Evolutionary conservation across 257 asterid species (phyloP).

Genomic region (Fraxinus americana): DNA sequence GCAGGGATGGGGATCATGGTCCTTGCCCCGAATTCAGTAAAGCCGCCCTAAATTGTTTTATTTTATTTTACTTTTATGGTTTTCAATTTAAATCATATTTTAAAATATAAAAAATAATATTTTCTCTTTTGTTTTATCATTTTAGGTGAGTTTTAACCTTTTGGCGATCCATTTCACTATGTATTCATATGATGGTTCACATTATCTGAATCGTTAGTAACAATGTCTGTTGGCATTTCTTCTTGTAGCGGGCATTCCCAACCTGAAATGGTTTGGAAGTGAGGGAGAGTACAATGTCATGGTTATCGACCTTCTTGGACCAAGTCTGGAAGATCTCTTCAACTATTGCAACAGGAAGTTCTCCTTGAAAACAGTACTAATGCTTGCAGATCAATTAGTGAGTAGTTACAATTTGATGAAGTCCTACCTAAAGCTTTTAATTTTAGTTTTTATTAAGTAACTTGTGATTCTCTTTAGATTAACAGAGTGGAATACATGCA

Average conservation of each 20-base stretch:
- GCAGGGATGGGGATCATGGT: too few species aligned
- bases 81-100: too few species aligned
- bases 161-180: too few species aligned
- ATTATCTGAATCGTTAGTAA: not conserved
- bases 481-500: slow-evolving; percentile 97
- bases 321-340: slow-evolving; percentile 90
- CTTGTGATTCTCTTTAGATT: slow-evolving; percentile 46
- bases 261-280: slow-evolving; percentile 87
- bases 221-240: slow-evolving; percentile 22
- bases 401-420: slow-evolving; percentile 30
- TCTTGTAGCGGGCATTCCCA: slow-evolving; percentile 80
- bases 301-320: slow-evolving; percentile 97
- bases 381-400: slow-evolving; percentile 94
- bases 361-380: slow-evolving; percentile 79
- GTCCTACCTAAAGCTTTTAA: slow-evolving; percentile 18
- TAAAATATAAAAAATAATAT: too few species aligned
- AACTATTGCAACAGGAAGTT: slow-evolving; percentile 82
- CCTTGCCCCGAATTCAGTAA: too few species aligned
- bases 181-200: not conserved
- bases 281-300: slow-evolving; percentile 82
- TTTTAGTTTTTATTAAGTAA: slow-evolving; percentile 23
- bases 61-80: too few species aligned
- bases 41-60: too few species aligned
- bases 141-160: not conserved
- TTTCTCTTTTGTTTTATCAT: too few species aligned